Conservation (phyloP, 129 eudicot species). For the Arctium lappa region DNA sequence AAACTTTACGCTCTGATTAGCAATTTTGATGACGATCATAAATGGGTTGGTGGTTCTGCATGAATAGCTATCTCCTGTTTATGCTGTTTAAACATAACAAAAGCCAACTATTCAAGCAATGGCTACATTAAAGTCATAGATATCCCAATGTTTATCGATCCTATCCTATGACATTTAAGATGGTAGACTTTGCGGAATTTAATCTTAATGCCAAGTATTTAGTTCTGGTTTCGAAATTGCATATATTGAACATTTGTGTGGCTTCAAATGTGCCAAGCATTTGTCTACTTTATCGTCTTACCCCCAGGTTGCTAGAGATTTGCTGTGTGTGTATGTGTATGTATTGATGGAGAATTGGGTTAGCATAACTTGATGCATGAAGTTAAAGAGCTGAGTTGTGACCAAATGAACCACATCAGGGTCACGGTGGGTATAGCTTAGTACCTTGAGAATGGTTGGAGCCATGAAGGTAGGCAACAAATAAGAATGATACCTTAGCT, state of each 20-base stretch:
- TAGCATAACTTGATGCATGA: too few relatives aligned
- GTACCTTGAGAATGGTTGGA: too few relatives aligned
- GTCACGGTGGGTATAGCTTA: too few relatives aligned
- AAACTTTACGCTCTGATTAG: not conserved
- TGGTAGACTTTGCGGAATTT: not conserved
- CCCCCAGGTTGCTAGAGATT: too few relatives aligned
- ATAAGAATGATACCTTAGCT: too few relatives aligned
- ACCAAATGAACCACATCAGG: too few relatives aligned
- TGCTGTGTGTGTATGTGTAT: too few relatives aligned
- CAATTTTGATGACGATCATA: slow-evolving; percentile 18
- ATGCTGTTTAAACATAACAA: slow-evolving; percentile 1
- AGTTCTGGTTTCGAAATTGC: not conserved
- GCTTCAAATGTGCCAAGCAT: not conserved
- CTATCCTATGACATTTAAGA: not conserved
- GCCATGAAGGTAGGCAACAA: too few relatives aligned
- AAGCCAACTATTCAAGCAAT: not conserved
- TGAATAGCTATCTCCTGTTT: not conserved
- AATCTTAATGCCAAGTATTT: not conserved
- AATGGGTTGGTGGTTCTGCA: not conserved
- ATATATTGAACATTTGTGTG: not conserved
- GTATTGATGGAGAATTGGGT: too few relatives aligned
- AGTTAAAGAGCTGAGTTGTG: too few relatives aligned
- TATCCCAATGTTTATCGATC: not conserved
- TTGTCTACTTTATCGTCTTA: too few relatives aligned
- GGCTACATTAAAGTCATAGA: slow-evolving; percentile 6